Base-by-base conservation (phyloP, 345 rosid genomes). In the Populus nigra region DNA sequence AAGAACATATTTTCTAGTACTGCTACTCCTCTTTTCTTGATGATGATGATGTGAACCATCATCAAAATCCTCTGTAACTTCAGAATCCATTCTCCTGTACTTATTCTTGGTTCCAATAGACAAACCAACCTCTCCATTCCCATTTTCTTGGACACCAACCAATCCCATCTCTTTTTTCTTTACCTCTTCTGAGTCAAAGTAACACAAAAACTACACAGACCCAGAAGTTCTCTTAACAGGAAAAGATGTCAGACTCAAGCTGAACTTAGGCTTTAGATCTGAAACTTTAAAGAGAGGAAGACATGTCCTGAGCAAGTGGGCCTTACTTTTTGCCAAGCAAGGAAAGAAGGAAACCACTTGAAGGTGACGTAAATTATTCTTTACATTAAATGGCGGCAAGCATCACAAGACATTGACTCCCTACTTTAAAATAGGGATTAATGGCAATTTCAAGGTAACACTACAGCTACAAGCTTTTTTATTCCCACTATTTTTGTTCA, bases 51-150 rank as follows among this genome's bases (percentile, higher is more conserved):
- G 57, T 53, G 77, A 31, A 16, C 25, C 78, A 62, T 75, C 68
- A 67, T 74, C 73, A 35, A 67, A 8, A 76, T 72, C 80, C 39
- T 76, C 80, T 20, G 17, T 6, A 23, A 79, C 47, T 65, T 90
- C 88, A 38, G 92, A 86, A 76, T 84, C 92, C 96, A 91, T 94
- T 76, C 97, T 87, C 86, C 72, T 87, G 75, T 94, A 94, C 88
- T 89, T 92, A 80, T 87, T 92, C 83, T 89, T 94, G 68, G 73
- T 78, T 55, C 92, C 90, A 76, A 90, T 65, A 35, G 91, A 76
- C 33, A 87, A 76, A 71, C 74, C 87, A 53, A 74, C 76, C 27
- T 85, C 86, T 49, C 78, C 84, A 49, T 75, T 84, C 76, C 86
- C 88, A 73, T 91, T 88, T 80, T 86, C 91, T 49, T 83, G 93